Conservation (phyloP, 1,284 basidiomycete species). For the Sanghuangporus baumii region DNA sequence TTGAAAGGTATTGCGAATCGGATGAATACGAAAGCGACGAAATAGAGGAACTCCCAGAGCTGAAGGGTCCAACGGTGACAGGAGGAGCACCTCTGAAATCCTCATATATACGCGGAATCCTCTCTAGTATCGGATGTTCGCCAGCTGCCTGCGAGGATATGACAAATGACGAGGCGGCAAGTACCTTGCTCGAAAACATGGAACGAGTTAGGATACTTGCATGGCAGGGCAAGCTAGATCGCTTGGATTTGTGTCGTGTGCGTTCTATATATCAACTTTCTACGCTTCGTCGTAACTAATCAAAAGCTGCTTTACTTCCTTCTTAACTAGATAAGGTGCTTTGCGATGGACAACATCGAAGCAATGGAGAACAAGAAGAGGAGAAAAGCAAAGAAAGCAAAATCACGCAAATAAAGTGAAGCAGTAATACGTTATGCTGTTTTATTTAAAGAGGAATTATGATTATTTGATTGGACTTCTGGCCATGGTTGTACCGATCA, state of each 20-base stretch:
- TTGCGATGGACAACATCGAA: background rate
- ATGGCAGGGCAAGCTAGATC: background rate
- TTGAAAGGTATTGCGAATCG: too few relatives aligned
- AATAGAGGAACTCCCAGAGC: background rate
- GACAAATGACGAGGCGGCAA: background rate
- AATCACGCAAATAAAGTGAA: too few relatives aligned
- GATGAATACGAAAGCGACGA: too few relatives aligned
- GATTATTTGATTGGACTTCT: too few relatives aligned
- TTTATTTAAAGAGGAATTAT: too few relatives aligned
- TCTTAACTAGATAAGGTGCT: background rate
- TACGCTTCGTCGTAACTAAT: background rate
- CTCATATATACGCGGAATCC: background rate
- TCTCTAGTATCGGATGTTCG: background rate
- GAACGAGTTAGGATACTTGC: background rate
- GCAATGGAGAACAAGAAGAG: background rate
- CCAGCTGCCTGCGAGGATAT: background rate
- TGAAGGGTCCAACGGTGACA: background rate
- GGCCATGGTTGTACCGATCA: too few relatives aligned
- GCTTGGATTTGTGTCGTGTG: background rate
- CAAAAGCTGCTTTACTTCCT: background rate
- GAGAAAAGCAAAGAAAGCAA: background rate
- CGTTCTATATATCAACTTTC: background rate
- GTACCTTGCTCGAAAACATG: background rate
- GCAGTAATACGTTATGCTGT: too few relatives aligned
- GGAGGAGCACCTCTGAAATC: background rate